Percentiles rank a stretch among this genome's conserved stretches.
phyloP scores from a whole-genome alignment of 2,329 filamentous ascomycete species.

The Hymenoscyphus fructigenus region DNA sequence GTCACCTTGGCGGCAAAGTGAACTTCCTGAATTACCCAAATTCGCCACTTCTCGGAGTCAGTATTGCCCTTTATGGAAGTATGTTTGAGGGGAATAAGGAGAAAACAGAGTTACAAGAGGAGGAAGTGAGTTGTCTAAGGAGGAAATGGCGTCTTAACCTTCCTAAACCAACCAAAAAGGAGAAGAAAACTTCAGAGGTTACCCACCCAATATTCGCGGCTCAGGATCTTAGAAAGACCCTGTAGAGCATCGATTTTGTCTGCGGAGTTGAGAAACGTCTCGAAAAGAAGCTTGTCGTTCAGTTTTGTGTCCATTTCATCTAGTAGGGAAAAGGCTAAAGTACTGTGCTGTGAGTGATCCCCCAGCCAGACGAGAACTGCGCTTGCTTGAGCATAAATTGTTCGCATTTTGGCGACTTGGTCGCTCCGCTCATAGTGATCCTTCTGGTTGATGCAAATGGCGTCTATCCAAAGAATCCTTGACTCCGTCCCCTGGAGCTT shows the following conservation, averaged over 20 bases:
- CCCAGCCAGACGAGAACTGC: constrained; percentile 13
- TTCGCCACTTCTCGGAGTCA: neutral
- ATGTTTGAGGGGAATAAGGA: too few species aligned
- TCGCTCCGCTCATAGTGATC: constrained; percentile 39
- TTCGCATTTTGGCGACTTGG: constrained; percentile 18
- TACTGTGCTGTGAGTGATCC: neutral
- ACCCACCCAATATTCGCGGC: constrained; percentile 9
- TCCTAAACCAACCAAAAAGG: too few species aligned
- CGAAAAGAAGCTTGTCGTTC: neutral
- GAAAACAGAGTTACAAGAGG: too few species aligned
- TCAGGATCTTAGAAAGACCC: neutral
- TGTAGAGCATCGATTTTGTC: neutral
- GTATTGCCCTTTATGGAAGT: too few species aligned
- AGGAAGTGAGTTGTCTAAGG: too few species aligned
- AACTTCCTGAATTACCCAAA: constrained; percentile 10
- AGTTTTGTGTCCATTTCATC: neutral
- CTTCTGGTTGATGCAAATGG: constrained; percentile 36
- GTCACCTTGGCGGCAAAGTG: neutral
- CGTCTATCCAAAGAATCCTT: constrained; percentile 16
- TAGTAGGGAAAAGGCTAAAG: neutral
- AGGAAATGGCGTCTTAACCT: too few species aligned
- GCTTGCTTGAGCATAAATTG: constrained; percentile 15
- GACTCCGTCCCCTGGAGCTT: constrained; percentile 4
- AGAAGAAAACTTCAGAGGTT: neutral
- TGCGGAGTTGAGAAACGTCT: neutral